Base-by-base conservation (phyloP, 805 yeast species). In the Kodamaea kakaduensis region DNA sequence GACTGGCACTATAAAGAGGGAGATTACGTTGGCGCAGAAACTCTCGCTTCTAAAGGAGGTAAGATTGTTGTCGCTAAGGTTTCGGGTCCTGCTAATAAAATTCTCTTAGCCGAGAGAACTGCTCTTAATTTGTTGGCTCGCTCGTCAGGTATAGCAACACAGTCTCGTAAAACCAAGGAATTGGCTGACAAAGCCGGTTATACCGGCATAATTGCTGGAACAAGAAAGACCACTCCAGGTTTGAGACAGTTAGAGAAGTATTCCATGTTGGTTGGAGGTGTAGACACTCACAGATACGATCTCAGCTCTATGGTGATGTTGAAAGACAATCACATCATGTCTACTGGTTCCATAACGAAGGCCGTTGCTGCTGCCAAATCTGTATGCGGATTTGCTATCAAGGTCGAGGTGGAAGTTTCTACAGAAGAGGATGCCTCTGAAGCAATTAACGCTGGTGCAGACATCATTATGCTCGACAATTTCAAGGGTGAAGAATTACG, bases 181-280 rank as follows among this genome's bases (percentile, higher is more conserved):
- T 57, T 75, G 39, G 96, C 96, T 1, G 72, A 78, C 37, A 60
- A 72, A 26, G 61, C 73, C 4, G 93, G 94, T 0, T 90, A 78
- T 54, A 64, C 64, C 3, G 97, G 97, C 0, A 71, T 81, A 16
- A 87, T 89, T 54, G 97, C 97, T 0, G 97, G 97, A 5, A 89
- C 97, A 1, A 75, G 97, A 54, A 89, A 89, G 61, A 90, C 97
- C n/a, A 90, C 97, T 0, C 97, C 97, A 0, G 97, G 97, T 0
- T 72, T 89, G 43, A 76, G 97, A 51, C 67, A 81, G 27, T 62
- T 90, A 39, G 97, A 89, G 55, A 89, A 89, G 57, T 89, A 89
- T 61, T 82, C 95, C 16, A 90, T 89, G 97, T 64, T 86, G 20
- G 94, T 89, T 7, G 97, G 97, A 20, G 97, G 97, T 3, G 84